Evolutionary conservation across 2,329 filamentous ascomycete species (phyloP), one percentile per base, ranked within the genome.

Genomic region (Pyrenochaeta sp.): DNA sequence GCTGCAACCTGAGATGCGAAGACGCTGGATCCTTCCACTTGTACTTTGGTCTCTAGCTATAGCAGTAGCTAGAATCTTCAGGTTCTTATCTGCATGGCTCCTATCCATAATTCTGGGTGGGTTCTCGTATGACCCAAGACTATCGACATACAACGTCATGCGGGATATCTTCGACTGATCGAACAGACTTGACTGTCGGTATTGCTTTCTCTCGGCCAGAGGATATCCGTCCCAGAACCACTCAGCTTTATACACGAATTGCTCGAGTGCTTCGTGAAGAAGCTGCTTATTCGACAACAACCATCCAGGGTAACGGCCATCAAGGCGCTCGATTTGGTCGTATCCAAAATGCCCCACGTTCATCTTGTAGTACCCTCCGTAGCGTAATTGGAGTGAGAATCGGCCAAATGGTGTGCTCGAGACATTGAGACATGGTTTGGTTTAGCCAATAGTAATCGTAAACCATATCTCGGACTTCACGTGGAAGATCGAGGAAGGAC

Each of bases 401-500:
- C 22, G 10, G 22, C 8, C 12, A 32, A 25, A 50, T 8, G 47
- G 47, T 12, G 45, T 47, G 19, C 22, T 32, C 3, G 15, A 10
- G 27, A 24, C 22, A 4, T n/a, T 13, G 1, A 50, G 34, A 13
- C 19, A 5, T 5, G 47, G 47, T 15, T 50, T 7, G 2, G 32
- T 10, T 10, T 6, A 12, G 25, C 47, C 47, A 50, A 19, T 39
- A 39, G 32, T 50, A 40, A 19, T 50, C 15, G 47, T 50, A 50
- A 6, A 50, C 27, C 13, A 27, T 27, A 22, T 50, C 37, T 13
- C 47, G 32, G 47, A 50, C 6, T 34, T 50, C 47, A 7, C 47
- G 47, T 6, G 47, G 47, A 5, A 50, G 47, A 15, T 40, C 22
- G 36, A 50, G 37, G 47, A 50, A 50, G 12, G 47, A 24, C 5